Base-by-base conservation (phyloP, 2,329 filamentous ascomycete genomes). In the Cordyceps militaris region DNA sequence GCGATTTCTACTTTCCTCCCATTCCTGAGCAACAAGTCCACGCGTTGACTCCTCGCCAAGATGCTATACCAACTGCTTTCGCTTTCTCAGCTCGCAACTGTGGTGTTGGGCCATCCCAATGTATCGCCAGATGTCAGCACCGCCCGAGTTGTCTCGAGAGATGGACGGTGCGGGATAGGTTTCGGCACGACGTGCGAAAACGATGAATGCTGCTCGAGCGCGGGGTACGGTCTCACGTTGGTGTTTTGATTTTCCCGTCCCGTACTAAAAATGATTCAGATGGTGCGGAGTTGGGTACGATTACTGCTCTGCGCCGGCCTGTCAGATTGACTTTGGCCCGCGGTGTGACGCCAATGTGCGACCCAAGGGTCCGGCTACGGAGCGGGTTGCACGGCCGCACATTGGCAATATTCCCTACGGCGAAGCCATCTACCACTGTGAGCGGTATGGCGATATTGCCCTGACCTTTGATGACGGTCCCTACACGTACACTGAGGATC, bases 221-320 rank as follows among this genome's bases (percentile, higher is more conserved):
- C 71, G 48, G 74, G 74, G 74, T 76, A 64, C n/a, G n/a, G 14
- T 34, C 38, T n/a, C 26, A 23, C 21, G 0, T 14, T 16, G 11
- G 19, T 7, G 2, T 32, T 3, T 24, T 10, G 2, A 7, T 36
- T 5, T 30, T 44, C 16, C 13, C 14, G n/a, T 14, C 3, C 4
- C 11, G 42, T 28, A 3, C 53, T 56, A 49, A 56, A 5, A 36
- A n/a, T 28, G 19, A 30, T 23, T 16, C 52, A 80, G 78, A 44
- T 84, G 78, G 74, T 85, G 82, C 61, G 82, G 82, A 51, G 74
- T 67, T n/a, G 75, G 73, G 4, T 66, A 66, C 11, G 76, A 80
- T 1, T 83, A 84, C 69, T 87, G 84, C 70, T 75, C 76, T 30
- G 78, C 82, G 21, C 84, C 84, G 2, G 78, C 83, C 55, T 87